Base-by-base conservation (phyloP, 78 protist species). In the Cavenderia fasciculata region DNA sequence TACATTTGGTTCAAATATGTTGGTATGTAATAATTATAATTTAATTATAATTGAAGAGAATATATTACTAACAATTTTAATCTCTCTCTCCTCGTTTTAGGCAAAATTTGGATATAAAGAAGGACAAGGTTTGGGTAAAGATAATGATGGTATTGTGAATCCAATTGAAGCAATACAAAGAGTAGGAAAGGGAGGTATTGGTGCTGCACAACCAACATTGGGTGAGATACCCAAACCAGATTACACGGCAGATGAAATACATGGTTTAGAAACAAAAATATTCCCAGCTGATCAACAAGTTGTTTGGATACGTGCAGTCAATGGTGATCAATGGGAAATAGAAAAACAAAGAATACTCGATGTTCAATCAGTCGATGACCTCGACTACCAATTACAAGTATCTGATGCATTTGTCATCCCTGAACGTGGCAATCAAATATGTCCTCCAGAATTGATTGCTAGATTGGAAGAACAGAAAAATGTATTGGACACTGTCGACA, bases 401-500 rank as follows among this genome's bases (percentile, higher is more conserved):
- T 43, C 51, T 4, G 47, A 63, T 16, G 54, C 34, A 2, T 65
- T 14, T 56, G 77, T 68, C 8, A 4, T 34, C 7, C 68, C 74
- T 1, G 16, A 8, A 23, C 34, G 77, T 56, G 65, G n/a, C n/a
- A n/a, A 33, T 34, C 73, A 70, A 14, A 68, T 51, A 8, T 85
- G 91, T 49, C n/a, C 75, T 21, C 1, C 2, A 19, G 91, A 85
- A 33, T 19, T 27, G 25, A 71, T 85, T 12, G 63, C 47, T 4
- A 47, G 38, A 10, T 33, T 85, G 29, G 62, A 59, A 41, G 36
- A 51, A 33, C 51, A 76, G 29, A 88, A 92, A 29, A 54, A 36
- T 5, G 54, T 40, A 10, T 82, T 92, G 11, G 93, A 78, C 31
- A 21, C 65, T 40, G 23, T 92, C 1, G 92, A 73, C 23, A n/a